phyloP scores from a whole-genome alignment of 441 rosid species.

The Gossypium schwendimanii region DNA sequence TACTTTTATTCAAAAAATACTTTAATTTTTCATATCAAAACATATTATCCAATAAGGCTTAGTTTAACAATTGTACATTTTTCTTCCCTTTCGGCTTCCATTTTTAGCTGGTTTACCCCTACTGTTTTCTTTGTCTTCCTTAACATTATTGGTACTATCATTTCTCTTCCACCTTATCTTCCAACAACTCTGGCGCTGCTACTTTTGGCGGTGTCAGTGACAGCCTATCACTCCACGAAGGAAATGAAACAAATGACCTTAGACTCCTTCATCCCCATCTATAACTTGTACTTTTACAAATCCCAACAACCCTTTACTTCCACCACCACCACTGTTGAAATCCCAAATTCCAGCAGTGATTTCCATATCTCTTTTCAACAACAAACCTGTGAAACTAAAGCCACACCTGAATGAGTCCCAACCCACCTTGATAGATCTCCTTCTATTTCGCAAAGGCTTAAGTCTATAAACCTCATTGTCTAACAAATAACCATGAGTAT shows the following conservation, averaged over 20 bases:
- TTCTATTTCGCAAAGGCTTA: constrained; percentile 39
- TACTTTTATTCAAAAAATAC: too few relatives aligned
- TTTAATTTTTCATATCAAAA: too few relatives aligned
- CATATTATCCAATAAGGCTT: too few relatives aligned
- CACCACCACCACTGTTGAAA: neutral
- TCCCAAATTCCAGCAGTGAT: constrained; percentile 13
- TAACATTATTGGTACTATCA: constrained; percentile 64
- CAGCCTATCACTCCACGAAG: neutral
- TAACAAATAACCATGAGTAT: neutral
- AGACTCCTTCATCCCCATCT: constrained; percentile 33
- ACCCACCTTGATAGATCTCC: constrained; percentile 11
- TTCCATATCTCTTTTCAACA: constrained; percentile 13
- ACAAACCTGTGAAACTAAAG: constrained; percentile 12
- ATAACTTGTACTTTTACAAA: too few relatives aligned
- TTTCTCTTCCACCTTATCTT: constrained; percentile 23
- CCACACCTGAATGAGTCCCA: constrained; percentile 18
- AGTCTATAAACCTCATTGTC: constrained; percentile 46
- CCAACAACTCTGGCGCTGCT: neutral
- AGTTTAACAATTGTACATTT: constrained; percentile 19
- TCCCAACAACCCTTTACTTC: too few relatives aligned
- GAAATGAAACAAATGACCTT: neutral
- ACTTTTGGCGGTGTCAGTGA: neutral
- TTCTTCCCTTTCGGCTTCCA: constrained; percentile 48
- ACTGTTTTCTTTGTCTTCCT: constrained; percentile 64
- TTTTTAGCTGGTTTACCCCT: constrained; percentile 80